Base-by-base conservation (phyloP, 139 green algal species). In the Asterochloris erici region DNA sequence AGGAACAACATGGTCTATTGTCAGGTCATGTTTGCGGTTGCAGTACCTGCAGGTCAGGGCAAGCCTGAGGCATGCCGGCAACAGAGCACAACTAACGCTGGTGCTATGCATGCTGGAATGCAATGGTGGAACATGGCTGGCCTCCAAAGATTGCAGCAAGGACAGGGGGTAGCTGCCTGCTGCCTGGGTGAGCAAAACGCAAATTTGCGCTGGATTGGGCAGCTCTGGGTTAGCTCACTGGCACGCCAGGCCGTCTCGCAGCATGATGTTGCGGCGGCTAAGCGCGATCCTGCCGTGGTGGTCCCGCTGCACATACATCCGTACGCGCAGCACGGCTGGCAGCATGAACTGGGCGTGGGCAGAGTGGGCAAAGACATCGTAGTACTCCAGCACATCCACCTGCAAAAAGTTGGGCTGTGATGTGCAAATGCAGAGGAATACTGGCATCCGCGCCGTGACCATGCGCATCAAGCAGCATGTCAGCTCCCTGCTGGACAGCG, bases 351-450 rank as follows among this genome's bases (percentile, higher is more conserved):
- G n/a, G 21, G 68, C 38, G 15, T 62, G 71, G 26, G 84, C 82
- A 12, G 78, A 86, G 14, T 73, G 68, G 21, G 85, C 64, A 11
- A 69, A 24, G 9, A 74, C 73, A 12, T 93, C 85, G 63, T 93
- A 94, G 26, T 94, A 94, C 85, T 94, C 88, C 21, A 93, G 81
- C 19, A 93, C 89, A 71, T 93, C 89, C 16, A 78, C 75, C 74
- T 82, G 75, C 64, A 63, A 1, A 4, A 38, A 77, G 16, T 21
- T 1, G 29, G 14, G 17, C 27, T 21, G 24, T 74, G 78, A 28
- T 2, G 21, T 19, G n/a, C 16, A 64, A 28, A 64, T 71, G 13
- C 1, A 47, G 6, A 60, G 11, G 38, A 17, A 73, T 38, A 14
- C 16, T 80, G 27, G 66, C 68, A 61, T 24, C 61, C 63, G 10